A percentile compares a stretch with the other conserved stretches of the same genome.
Conservation (phyloP, 176 grass and related monocot species). For the Paspalum notatum region DNA sequence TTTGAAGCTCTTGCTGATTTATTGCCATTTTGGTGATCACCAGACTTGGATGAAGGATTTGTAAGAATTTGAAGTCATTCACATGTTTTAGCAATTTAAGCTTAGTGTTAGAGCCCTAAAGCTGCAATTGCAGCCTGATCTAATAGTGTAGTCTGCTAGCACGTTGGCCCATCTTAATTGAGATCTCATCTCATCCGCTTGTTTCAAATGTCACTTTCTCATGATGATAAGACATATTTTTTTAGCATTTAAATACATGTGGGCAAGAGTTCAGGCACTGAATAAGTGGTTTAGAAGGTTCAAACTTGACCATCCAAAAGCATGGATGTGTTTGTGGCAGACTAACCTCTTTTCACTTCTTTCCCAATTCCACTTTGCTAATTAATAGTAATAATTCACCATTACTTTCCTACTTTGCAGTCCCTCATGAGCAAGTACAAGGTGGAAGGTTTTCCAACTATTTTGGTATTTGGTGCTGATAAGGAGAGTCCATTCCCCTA, state of each 20-base stretch:
- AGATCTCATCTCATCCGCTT: background rate
- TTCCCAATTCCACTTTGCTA: background rate
- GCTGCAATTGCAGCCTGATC: background rate
- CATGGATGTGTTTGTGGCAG: slow-evolving; percentile 1
- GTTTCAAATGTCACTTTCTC: background rate
- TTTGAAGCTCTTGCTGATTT: slow-evolving; percentile 23
- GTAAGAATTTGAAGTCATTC: background rate
- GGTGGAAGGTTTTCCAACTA: slow-evolving; percentile 95
- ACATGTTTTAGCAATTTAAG: slow-evolving; percentile 17
- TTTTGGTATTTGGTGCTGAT: slow-evolving; percentile 96
- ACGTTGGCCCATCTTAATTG: background rate
- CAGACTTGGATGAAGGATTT: background rate
- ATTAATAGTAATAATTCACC: background rate
- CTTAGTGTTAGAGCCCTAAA: background rate
- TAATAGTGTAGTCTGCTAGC: slow-evolving; percentile 18
- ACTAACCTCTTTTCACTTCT: background rate
- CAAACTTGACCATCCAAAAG: background rate
- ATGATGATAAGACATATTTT: background rate
- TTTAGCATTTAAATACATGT: slow-evolving; percentile 2
- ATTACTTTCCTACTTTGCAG: slow-evolving; percentile 55
- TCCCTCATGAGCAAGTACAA: slow-evolving; percentile 99
- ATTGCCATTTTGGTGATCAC: slow-evolving; percentile 14
- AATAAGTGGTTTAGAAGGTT: slow-evolving; percentile 18
- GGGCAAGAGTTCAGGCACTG: background rate
- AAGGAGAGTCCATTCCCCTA: slow-evolving; percentile 84